These are phyloP conservation scores for Coniochaeta sp. DNA, from an alignment of 2,329 filamentous ascomycete genomes.

Conservation along the genomic window DNA sequence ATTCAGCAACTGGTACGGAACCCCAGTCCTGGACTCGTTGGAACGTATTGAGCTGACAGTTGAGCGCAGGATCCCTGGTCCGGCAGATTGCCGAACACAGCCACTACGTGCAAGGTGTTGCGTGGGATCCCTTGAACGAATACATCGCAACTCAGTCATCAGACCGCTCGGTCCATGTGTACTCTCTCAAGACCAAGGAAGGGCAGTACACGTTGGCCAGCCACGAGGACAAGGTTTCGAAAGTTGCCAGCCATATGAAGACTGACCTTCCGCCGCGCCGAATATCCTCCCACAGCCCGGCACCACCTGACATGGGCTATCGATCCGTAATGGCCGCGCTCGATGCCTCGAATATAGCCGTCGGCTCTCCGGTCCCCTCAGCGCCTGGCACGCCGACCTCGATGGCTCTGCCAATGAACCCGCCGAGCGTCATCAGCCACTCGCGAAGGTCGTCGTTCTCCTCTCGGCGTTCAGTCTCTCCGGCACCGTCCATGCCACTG, in stretches of 20 bases:
- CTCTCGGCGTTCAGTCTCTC: slow-evolving; percentile 79
- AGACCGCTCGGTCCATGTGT: slow-evolving; percentile 95
- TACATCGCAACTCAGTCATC: slow-evolving; percentile 98
- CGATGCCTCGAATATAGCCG: slow-evolving; percentile 41
- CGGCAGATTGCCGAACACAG: slow-evolving; percentile 95
- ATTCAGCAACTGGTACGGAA: slow-evolving; percentile 70
- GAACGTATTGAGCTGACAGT: not conserved
- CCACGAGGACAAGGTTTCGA: slow-evolving; percentile 61
- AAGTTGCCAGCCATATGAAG: slow-evolving; percentile 68
- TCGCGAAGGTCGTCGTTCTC: slow-evolving; percentile 94
- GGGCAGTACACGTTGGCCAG: slow-evolving; percentile 76
- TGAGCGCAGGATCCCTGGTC: slow-evolving; percentile 50
- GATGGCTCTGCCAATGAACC: slow-evolving; percentile 89
- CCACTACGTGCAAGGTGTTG: slow-evolving; percentile 96
- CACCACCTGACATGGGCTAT: slow-evolving; percentile 72
- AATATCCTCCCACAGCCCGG: slow-evolving; percentile 87
- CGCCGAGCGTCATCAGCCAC: slow-evolving; percentile 79
- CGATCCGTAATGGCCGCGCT: slow-evolving; percentile 57
- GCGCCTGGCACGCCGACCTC: slow-evolving; percentile 91
- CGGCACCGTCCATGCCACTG: slow-evolving; percentile 85
- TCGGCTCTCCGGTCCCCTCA: slow-evolving; percentile 81
- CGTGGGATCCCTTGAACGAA: slow-evolving; percentile 97
- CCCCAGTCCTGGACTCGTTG: not conserved
- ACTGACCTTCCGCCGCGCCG: slow-evolving; percentile 89
- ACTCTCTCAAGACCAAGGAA: slow-evolving; percentile 92